phyloP scores from a whole-genome alignment of 345 rosid species.

The Laguncularia racemosa region DNA sequence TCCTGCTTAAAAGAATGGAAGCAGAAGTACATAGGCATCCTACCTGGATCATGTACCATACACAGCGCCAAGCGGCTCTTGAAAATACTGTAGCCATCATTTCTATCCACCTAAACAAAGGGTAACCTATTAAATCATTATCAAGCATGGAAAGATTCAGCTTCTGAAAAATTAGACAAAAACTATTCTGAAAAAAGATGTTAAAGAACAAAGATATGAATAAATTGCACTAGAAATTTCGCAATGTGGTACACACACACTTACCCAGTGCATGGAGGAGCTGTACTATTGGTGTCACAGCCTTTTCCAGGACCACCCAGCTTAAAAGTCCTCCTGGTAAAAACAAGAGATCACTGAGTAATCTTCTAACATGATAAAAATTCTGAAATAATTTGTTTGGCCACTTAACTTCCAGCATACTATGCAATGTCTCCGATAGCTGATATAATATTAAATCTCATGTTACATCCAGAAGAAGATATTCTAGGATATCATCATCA shows the following conservation, averaged over 20 bases:
- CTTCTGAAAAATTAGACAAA: background rate
- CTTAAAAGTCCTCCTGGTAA: conserved; percentile 52
- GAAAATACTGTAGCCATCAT: conserved; percentile 86
- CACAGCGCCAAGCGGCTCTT: conserved; percentile 64
- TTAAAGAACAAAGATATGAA: background rate
- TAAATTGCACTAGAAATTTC: background rate
- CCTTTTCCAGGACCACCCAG: conserved; percentile 23
- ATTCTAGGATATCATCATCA: no score
- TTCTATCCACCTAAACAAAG: conserved; percentile 56
- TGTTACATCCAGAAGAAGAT: no score
- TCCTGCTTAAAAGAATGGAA: background rate
- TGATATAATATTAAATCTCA: no score
- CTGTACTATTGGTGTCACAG: conserved; percentile 37
- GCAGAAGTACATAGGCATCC: background rate
- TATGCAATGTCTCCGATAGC: no score
- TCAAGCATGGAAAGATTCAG: background rate
- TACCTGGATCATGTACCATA: conserved; percentile 76
- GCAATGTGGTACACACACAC: conserved; percentile 5
- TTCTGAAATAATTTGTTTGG: background rate
- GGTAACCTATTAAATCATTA: conserved; percentile 6
- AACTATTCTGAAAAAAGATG: background rate
- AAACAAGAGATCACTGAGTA: conserved; percentile 13
- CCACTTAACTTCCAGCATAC: background rate
- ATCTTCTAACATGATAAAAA: background rate
- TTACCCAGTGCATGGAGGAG: conserved; percentile 77